Base-by-base conservation (phyloP, 345 rosid genomes). In the Salix exigua region DNA sequence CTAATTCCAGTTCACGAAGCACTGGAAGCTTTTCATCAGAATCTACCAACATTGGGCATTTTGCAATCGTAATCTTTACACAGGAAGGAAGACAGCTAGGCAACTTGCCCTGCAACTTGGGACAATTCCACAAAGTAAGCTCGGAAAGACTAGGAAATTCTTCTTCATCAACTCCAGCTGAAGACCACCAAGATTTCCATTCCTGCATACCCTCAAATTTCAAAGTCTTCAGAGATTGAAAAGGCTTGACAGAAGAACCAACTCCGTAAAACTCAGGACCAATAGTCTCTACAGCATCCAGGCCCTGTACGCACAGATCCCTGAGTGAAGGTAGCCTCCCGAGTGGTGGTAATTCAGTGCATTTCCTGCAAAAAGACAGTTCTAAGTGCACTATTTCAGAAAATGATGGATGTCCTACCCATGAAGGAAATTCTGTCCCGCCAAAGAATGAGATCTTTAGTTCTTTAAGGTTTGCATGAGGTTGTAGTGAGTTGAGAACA, bases 121-220 rank as follows among this genome's bases (percentile, higher is more conserved):
- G 77, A 71, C 89, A 87, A 55, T 19, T 53, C 37, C 48, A 8
- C 12, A 87, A 73, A 11, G 58, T 51, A 77, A 85, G 85, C 70
- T 77, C 64, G 5, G 58, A 78, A 35, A 83, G 82, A 17, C 79
- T 28, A 37, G 86, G 85, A 65, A 87, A 85, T n/a, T 69, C 72
- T 19, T 66, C 75, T 77, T 50, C 73, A 3, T 31, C 66, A 63
- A 63, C 35, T 6, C 74, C 5, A 60, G 68, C n/a, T 79, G 70
- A 51, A 42, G 53, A 85, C 17, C 13, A 8, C 46, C 89, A 84
- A 37, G 73, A 75, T 53, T 76, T 75, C 89, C 86, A 82, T 68
- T 79, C 77, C 11, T 10, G 74, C 51, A 83, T 82, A 66, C 17
- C 18, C 60, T 38, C 66, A 38, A 86, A 82, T 51, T 40, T 1